Evolutionary conservation across 768 basidiomycete genomes (phyloP).

Genomic region (Podaxis mareebaensis): DNA sequence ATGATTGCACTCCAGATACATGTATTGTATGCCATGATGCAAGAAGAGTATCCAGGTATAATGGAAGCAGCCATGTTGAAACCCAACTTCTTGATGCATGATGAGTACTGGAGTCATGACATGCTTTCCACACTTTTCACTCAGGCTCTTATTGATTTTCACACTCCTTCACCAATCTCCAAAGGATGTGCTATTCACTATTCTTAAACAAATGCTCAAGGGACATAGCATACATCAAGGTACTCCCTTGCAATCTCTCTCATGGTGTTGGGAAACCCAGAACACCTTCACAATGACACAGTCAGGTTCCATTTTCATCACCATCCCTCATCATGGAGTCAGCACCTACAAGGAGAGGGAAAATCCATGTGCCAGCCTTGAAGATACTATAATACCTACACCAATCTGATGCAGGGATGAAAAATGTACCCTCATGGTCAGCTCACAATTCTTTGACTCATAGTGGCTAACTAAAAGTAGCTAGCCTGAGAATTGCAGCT

Average conservation of each 20-base stretch:
- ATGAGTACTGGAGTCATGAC: neutral
- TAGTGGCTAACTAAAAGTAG: neutral
- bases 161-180: neutral
- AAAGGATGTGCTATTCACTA: neutral
- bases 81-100: conserved; percentile 1
- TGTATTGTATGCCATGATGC: conserved; percentile 8
- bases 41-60: neutral
- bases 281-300: conserved; percentile 11
- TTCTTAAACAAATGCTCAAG: neutral
- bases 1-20: conserved; percentile 13
- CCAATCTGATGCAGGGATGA: neutral
- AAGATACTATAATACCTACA: conserved; percentile 7
- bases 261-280: neutral
- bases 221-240: conserved; percentile 1
- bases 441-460: neutral
- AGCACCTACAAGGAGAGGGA: neutral
- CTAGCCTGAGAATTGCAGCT: neutral
- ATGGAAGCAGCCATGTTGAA: neutral
- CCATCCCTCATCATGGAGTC: neutral
- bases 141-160: neutral
- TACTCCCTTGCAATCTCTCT: neutral
- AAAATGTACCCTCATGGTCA: neutral
- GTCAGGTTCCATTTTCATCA: conserved; percentile 4
- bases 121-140: neutral
- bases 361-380: neutral